These are phyloP conservation scores for Dipodascus albidus DNA, from an alignment of 805 yeast species.

Conservation along the genomic window DNA sequence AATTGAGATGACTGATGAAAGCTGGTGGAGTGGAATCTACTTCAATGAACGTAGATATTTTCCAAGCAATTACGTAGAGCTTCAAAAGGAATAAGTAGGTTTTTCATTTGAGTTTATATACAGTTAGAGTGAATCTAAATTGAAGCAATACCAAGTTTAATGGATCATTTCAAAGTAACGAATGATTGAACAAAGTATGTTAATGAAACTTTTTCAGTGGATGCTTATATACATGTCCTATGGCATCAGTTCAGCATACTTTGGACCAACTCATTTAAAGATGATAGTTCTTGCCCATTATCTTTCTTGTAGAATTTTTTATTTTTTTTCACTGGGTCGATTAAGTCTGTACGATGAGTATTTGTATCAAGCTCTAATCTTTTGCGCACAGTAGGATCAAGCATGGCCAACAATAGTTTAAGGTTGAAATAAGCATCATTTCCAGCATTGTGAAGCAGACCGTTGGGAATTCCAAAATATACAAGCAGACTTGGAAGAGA, in stretches of 20 bases:
- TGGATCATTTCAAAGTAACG: too few relatives aligned
- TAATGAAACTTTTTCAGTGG: too few relatives aligned
- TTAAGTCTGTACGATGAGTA: background rate
- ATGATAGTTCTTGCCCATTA: background rate
- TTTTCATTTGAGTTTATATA: background rate
- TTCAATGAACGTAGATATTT: conserved; percentile 73
- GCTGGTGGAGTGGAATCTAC: conserved; percentile 93
- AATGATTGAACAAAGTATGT: too few relatives aligned
- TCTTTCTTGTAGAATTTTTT: too few relatives aligned
- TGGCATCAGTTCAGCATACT: too few relatives aligned
- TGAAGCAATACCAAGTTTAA: too few relatives aligned
- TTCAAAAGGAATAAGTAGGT: conserved; percentile 11
- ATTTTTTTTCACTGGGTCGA: background rate
- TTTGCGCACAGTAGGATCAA: background rate
- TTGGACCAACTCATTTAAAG: background rate
- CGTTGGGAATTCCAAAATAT: conserved; percentile 41
- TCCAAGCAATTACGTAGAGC: conserved; percentile 77
- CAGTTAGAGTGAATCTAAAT: too few relatives aligned
- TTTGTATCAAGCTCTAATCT: background rate
- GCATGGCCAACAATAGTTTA: background rate
- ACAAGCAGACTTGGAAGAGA: conserved; percentile 36
- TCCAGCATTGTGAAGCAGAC: conserved; percentile 54
- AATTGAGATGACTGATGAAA: conserved; percentile 83
- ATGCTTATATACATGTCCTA: too few relatives aligned
- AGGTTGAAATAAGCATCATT: background rate